Percentiles rank a stretch among this genome's conserved stretches.
Evolutionary conservation across 2,329 filamentous ascomycete genomes (phyloP).

Genomic region (Pyrenochaeta sp.): DNA sequence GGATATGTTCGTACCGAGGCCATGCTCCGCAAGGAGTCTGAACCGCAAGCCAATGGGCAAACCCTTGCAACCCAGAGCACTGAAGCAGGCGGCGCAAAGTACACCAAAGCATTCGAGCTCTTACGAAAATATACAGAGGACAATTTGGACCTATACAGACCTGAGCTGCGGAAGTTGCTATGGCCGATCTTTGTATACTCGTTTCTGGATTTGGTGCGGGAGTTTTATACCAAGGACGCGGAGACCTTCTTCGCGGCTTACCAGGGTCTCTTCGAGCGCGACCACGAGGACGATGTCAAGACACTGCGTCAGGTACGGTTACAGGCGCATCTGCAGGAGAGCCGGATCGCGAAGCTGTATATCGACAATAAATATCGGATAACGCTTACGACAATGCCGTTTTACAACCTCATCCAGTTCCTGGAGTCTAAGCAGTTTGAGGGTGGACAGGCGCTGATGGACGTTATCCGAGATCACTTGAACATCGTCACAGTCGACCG

Average conservation of each 20-base stretch:
- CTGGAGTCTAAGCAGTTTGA: slow-evolving; percentile 85
- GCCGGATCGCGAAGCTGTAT: slow-evolving; percentile 81
- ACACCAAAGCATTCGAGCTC: slow-evolving; percentile 75
- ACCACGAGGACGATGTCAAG: slow-evolving; percentile 83
- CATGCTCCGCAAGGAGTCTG: slow-evolving; percentile 89
- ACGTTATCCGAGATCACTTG: slow-evolving; percentile 71
- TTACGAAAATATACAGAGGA: slow-evolving; percentile 88
- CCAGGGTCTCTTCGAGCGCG: slow-evolving; percentile 73
- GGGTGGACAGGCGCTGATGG: slow-evolving; percentile 79
- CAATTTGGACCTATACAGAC: slow-evolving; percentile 90
- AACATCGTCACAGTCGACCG: slow-evolving; percentile 68
- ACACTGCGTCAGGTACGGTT: slow-evolving; percentile 76
- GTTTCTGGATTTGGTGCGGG: slow-evolving; percentile 79
- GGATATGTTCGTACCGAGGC: slow-evolving; percentile 93
- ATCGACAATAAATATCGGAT: slow-evolving; percentile 87
- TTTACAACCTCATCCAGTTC: slow-evolving; percentile 83
- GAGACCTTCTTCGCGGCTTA: slow-evolving; percentile 76
- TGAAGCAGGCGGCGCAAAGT: slow-evolving; percentile 77
- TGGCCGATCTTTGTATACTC: slow-evolving; percentile 97
- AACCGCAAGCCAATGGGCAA: slow-evolving; percentile 82
- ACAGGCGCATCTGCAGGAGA: slow-evolving; percentile 79
- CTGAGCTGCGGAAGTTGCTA: slow-evolving; percentile 84
- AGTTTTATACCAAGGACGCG: slow-evolving; percentile 75
- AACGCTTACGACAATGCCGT: slow-evolving; percentile 85
- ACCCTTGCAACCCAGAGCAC: slow-evolving; percentile 73